A percentile compares a stretch with the other conserved stretches of the same genome.
phyloP scores from a whole-genome alignment of 306 rosid genomes.

The Alnus rubra region DNA sequence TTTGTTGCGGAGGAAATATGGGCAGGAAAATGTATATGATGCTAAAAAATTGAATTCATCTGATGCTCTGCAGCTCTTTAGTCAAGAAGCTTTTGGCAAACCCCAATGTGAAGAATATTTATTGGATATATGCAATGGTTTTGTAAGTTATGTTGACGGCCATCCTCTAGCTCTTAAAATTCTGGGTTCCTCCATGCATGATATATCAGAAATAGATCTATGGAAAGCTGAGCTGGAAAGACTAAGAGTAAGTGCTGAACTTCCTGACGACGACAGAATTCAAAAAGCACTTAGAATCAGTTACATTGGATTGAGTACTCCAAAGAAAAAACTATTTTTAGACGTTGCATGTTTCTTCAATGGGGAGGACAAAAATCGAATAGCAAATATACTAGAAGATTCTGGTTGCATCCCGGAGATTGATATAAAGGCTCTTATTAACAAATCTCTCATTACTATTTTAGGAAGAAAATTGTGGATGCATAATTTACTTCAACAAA shows the following conservation, averaged over 20 bases:
- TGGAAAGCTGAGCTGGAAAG: constrained; percentile 23
- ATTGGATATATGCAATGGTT: constrained; percentile 1
- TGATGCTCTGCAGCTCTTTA: constrained; percentile 27
- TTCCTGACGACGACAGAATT: not conserved
- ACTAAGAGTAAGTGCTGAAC: not conserved
- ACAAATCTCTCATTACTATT: constrained; percentile 19
- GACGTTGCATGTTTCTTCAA: constrained; percentile 35
- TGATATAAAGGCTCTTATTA: constrained; percentile 17
- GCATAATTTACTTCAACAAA: constrained; percentile 31
- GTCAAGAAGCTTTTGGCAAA: constrained; percentile 7
- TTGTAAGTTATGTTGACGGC: constrained; percentile 18
- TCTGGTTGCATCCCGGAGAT: not conserved
- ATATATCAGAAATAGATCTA: not conserved
- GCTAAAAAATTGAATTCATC: not conserved
- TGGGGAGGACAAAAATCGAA: constrained; percentile 27
- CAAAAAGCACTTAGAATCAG: not conserved
- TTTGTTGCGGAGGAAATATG: not conserved
- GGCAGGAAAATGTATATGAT: not conserved
- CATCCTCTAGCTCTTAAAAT: constrained; percentile 35
- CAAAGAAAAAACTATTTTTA: constrained; percentile 23
- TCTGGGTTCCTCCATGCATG: constrained; percentile 17
- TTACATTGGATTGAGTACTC: constrained; percentile 18
- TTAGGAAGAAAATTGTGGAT: not conserved
- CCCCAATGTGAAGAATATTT: not conserved
- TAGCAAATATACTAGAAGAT: constrained; percentile 1